Evolutionary conservation across 352 stramenopile genomes (phyloP), one percentile per base, ranked within the genome.

Genomic region (Phytophthora cactorum): DNA sequence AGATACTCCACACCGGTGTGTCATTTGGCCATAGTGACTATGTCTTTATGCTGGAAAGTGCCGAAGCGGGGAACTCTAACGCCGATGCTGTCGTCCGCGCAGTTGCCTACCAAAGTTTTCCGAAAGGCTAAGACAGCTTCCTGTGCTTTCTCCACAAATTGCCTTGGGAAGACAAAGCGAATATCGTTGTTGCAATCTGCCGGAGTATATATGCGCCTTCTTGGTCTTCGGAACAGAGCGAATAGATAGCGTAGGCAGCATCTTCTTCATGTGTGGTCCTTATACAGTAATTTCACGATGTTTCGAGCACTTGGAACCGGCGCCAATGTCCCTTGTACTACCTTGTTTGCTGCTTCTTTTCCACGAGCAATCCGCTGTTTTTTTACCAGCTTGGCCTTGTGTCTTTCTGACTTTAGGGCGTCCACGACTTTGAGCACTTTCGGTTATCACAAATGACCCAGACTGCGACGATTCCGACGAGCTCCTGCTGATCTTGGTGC

Each of bases 131-230:
- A 11, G 0, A 66, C 54, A 29, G 59, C 49, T 9, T 14, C 2
- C 29, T 59, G 50, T 0, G 38, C 38, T 59, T 66, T 66, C 28
- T 17, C n/a, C n/a, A 59, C 59, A 17, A 54, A 66, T 22, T 15
- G 3, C 4, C 17, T 7, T n/a, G 49, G 59, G 25, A 59, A 66
- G 4, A 59, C 5, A 11, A 47, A 66, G 2, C 29, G 47, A 53
- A 57, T 51, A 15, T 59, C 17, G 4, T 10, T 17, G 10, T 52
- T 34, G 27, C 46, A 44, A 4, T 65, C 57, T 1, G 34, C 8
- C 4, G 14, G 1, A 1, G 31, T 44, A 14, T 38, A 59, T 29
- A 59, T 34, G 1, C 59, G 28, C 28, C 22, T 59, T 66, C 28
- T 66, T 66, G 2, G 36, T 12, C 29, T 58, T 45, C 2, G 38